Base-by-base conservation (phyloP, 805 yeast genomes). In the Metschnikowia borealis region DNA sequence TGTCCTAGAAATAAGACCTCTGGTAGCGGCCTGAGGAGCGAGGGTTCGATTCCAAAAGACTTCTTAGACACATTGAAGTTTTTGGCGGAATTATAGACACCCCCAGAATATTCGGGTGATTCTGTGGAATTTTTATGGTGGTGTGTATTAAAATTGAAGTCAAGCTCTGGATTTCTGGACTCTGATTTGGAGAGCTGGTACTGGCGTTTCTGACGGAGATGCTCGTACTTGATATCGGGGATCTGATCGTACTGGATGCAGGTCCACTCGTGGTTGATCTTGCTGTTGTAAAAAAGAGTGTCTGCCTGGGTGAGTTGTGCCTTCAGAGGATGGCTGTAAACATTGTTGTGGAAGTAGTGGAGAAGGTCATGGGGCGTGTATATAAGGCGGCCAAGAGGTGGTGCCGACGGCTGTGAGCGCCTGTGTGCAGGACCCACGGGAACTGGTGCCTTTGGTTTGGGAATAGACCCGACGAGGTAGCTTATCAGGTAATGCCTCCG, bases 1-100 rank as follows among this genome's bases (percentile, higher is more conserved):
- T 88, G 79, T 0, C 97, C 97, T 41, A 90, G 58, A 43, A 90
- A 75, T 3, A 85, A 70, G 4, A 89, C 79, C 60, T 89, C 96
- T 0, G 96, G 96, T 6, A 73, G 58, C 14, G 67, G 65, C 36
- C 49, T 54, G 26, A 68, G 52, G n/a, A 60, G 51, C 18, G 53
- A 56, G 11, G 86, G 68, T 14, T 51, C 53, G 17, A 67, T 61
- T 2, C 73, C 73, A 50, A 68, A 68, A 3, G 68, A 54, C 41
- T 21, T 38, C 14, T 38, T 38, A 7, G 41, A 14, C n/a, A 14
- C 39, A 10, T 13, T 6, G 2, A 8, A 8, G 15, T 14, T 37
- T 17, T 11, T 5, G 38, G 11, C 14, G 10, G 20, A 8, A 26
- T 8, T 10, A 8, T 8, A 5, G 11, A 8, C 11, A 26, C 29